Evolutionary conservation across 2,329 filamentous ascomycete genomes (phyloP), one percentile per base, ranked within the genome.

Genomic region (Claviceps quebecensis): DNA sequence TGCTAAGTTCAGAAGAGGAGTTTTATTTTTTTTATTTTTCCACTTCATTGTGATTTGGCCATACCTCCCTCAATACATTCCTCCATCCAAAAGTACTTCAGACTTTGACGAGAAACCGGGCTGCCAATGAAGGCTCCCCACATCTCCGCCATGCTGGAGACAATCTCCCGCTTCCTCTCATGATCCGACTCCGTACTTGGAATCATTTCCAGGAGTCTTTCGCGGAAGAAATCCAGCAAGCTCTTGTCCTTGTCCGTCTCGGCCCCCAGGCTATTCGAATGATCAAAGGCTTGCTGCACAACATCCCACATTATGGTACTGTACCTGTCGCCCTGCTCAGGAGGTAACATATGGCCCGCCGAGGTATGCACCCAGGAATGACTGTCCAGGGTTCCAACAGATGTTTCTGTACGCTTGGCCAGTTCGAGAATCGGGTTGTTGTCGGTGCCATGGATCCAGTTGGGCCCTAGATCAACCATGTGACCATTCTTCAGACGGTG

Each of bases 61-160:
- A 58, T 61, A 78, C 78, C 77, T 45, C 84, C 84, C 61, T 87
- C 84, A 49, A 88, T 81, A 56, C 83, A 86, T 64, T 88, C 83
- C 61, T 89, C 85, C 5, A 89, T 63, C 83, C 84, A 87, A 62
- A 87, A 86, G 67, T 80, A 88, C 67, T 82, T 86, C 36, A 88
- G 69, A 58, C 83, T 87, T 62, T 89, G 85, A 26, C 61, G 74
- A 49, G 72, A 67, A 8, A 86, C 70, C 0, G 79, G 75, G 53
- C 76, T 83, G 14, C 85, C 85, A 5, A 87, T 74, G 61, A 86
- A 88, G 0, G 77, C 77, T 2, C 84, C 84, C 83, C 84, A 87
- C 59, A 80, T 73, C 57, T 83, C 77, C 3, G 78, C 77, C 61
- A 78, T 66, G 54, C 78, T 72, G 49, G 76, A 63, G 19, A 79